phyloP scores from a whole-genome alignment of 768 basidiomycete genomes.

The Phlebiopsis flavidoalba region DNA sequence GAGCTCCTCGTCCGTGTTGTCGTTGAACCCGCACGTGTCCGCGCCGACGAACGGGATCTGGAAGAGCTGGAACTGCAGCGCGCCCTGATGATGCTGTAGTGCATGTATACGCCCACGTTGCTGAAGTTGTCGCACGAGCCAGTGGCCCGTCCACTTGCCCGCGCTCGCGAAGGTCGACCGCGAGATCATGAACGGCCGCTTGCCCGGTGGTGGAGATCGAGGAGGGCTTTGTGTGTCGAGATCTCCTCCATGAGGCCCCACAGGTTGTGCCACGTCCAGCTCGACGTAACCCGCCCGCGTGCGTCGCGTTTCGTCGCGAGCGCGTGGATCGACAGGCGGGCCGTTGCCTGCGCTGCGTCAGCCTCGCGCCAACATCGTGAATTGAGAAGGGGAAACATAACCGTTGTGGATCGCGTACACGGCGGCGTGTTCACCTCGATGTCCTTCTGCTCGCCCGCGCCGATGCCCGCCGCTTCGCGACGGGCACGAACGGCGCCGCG shows the following conservation, averaged over 20 bases:
- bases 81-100: constrained; percentile 65
- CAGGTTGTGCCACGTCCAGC: constrained; percentile 61
- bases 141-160: constrained; percentile 69
- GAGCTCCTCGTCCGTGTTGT: constrained; percentile 75
- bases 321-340: constrained; percentile 44
- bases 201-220: constrained; percentile 46
- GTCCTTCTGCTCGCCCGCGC: constrained; percentile 41
- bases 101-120: constrained; percentile 70
- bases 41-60: constrained; percentile 83
- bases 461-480: constrained; percentile 43
- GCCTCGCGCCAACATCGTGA: not conserved
- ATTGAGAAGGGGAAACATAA: too few species aligned
- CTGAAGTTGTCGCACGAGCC: constrained; percentile 80
- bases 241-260: constrained; percentile 71
- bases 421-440: constrained; percentile 54
- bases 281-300: constrained; percentile 55
- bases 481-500: not conserved
- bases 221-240: constrained; percentile 56
- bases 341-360: constrained; percentile 37
- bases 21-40: constrained; percentile 67
- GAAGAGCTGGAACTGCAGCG: constrained; percentile 81
- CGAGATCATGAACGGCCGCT: constrained; percentile 67
- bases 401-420: constrained; percentile 74
- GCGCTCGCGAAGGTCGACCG: constrained; percentile 66
- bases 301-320: constrained; percentile 68